phyloP scores from a whole-genome alignment of 305 asterid genomes.

The Fraxinus floribunda region DNA sequence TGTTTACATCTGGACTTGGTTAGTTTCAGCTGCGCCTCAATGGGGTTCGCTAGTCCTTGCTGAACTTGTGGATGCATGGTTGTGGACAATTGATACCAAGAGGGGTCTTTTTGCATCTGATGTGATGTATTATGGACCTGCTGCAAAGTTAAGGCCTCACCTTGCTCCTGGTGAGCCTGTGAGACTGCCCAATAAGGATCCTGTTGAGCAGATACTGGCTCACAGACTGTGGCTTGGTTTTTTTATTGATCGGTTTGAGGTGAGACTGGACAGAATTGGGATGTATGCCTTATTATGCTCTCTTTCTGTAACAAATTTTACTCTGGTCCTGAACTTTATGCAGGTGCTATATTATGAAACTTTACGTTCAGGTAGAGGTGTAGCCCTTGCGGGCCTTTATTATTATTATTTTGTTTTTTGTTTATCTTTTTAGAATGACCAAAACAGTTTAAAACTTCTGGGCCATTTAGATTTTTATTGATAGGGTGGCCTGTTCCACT shows the following conservation, averaged over 20 bases:
- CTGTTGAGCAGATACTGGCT: slow-evolving; percentile 91
- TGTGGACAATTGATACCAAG: slow-evolving; percentile 97
- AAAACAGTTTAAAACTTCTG: background rate
- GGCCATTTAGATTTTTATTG: background rate
- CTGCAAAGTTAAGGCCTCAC: slow-evolving; percentile 98
- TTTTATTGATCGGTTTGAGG: slow-evolving; percentile 97
- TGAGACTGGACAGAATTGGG: slow-evolving; percentile 34
- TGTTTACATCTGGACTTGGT: slow-evolving; percentile 97
- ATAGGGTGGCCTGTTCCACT: background rate
- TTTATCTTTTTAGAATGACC: background rate
- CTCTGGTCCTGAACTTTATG: slow-evolving; percentile 5
- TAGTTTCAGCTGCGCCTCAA: slow-evolving; percentile 99
- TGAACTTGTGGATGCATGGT: slow-evolving; percentile 99
- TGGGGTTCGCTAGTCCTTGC: slow-evolving; percentile 94
- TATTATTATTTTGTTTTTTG: background rate
- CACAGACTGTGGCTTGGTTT: slow-evolving; percentile 99
- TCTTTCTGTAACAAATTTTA: slow-evolving; percentile 14
- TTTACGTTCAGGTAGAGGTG: background rate
- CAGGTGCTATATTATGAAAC: background rate
- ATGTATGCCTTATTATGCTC: slow-evolving; percentile 20
- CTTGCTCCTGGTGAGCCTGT: slow-evolving; percentile 97
- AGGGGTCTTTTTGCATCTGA: slow-evolving; percentile 98
- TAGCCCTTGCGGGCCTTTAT: background rate
- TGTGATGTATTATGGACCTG: slow-evolving; percentile 73
- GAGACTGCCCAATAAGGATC: slow-evolving; percentile 75